These are phyloP conservation scores for Chaetomium fimeti DNA, from an alignment of 495 filamentous ascomycete genomes.

Conservation along the genomic window DNA sequence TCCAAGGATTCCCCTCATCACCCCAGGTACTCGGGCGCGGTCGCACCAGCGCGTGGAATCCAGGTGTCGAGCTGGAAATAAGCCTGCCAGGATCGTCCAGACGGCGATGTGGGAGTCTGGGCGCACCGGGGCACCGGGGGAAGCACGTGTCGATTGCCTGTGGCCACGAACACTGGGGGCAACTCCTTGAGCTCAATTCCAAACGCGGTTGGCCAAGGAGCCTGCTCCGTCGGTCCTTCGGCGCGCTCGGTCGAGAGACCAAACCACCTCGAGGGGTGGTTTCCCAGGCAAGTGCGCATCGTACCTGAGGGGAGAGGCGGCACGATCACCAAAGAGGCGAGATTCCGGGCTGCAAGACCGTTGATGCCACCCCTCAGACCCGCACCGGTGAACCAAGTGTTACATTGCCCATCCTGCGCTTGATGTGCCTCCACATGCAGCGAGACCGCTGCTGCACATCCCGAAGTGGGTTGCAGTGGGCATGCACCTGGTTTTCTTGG, in stretches of 20 bases:
- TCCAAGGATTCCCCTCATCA: background rate
- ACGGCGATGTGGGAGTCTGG: background rate
- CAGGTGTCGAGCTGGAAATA: background rate
- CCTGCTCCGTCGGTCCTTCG: constrained; percentile 18
- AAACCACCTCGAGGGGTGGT: background rate
- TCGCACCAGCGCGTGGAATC: constrained; percentile 1
- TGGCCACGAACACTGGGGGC: background rate
- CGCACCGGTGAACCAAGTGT: constrained; percentile 21
- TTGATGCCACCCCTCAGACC: constrained; percentile 19
- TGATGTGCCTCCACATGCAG: constrained; percentile 8
- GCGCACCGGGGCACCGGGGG: background rate
- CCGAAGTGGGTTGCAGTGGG: background rate
- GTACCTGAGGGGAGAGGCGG: background rate
- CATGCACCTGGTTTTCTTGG: background rate
- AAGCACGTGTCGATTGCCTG: constrained; percentile 10
- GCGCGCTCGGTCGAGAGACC: background rate
- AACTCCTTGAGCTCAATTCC: background rate
- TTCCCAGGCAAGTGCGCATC: background rate
- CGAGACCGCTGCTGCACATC: constrained; percentile 10
- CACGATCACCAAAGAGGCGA: constrained; percentile 9
- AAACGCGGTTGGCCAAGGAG: background rate
- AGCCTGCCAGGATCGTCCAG: background rate
- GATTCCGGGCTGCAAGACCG: constrained; percentile 16
- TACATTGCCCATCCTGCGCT: constrained; percentile 13
- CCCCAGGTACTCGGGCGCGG: background rate